Base-by-base conservation (phyloP, 129 eudicot genomes). In the Flaveria sonorensis region DNA sequence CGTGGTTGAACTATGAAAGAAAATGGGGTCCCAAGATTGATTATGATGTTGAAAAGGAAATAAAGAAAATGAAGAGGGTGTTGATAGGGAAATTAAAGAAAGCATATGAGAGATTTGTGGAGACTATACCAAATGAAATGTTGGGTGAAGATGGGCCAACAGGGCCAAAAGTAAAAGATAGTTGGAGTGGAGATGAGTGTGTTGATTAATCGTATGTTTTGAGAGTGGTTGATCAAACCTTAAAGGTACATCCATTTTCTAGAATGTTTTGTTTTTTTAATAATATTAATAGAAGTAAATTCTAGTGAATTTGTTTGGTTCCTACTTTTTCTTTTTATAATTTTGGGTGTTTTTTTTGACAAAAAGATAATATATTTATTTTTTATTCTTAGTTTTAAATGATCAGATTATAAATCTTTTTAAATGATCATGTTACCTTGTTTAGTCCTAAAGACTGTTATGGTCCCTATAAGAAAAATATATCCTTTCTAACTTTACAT, bases 81-180 rank as follows among this genome's bases (percentile, higher is more conserved):
- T 70, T 91, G 88, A 92, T 89, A 24, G 87, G 92, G 63, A 78
- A 68, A 9, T 74, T 91, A 71, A 88, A 79, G 80, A 55, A 40
- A 19, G 73, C 73, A 14, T 83, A 88, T 61, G 83, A 75, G 78
- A 79, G 63, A 40, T 28, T 83, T 71, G 81, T 88, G 60, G 85
- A 51, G 59, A 68, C 83, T 76, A 28, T 91, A 10, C 97, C 97
- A 9, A 77, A 65, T 26, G 97, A 88, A 70, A 83, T 86, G 71
- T 73, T 88, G 75, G 97, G 93, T 53, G 93, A 91, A 75, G 91
- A 91, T 75, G 97, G 97, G 28, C 97, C 97, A 15, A 85, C 87
- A 48, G 97, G 97, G 3, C 93, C 97, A 19, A 91, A 91, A 70
- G 85, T 70, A 32, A 91, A 91, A 59, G 80, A 12, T 12, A 88